Conservation (phyloP, 1,284 basidiomycete genomes). For the Pyrrhoderma noxium region DNA sequence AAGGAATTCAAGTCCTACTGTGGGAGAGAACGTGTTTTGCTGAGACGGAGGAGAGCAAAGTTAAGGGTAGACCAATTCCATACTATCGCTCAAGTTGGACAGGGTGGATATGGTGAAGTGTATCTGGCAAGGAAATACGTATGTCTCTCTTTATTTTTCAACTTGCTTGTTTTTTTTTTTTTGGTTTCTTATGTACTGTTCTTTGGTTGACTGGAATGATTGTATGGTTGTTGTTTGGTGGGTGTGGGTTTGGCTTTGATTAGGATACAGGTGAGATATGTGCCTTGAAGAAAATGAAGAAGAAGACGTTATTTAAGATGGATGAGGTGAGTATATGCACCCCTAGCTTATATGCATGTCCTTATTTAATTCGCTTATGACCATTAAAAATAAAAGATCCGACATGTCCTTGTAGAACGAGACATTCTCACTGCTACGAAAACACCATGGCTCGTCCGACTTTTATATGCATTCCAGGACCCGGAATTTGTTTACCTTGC, state of each 20-base stretch:
- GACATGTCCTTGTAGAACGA: constrained; percentile 92
- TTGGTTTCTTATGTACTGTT: no score
- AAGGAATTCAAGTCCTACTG: constrained; percentile 88
- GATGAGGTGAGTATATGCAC: constrained; percentile 62
- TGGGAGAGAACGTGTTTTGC: constrained; percentile 83
- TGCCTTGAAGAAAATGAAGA: constrained; percentile 93
- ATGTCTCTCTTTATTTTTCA: constrained; percentile 6
- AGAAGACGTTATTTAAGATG: constrained; percentile 91
- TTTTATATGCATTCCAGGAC: constrained; percentile 95
- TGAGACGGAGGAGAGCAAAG: constrained; percentile 84
- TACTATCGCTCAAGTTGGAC: constrained; percentile 94
- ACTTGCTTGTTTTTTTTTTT: background rate
- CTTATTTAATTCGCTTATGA: no score
- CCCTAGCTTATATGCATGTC: constrained; percentile 8
- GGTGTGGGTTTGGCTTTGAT: no score
- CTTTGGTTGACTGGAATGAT: no score
- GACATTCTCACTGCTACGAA: constrained; percentile 95
- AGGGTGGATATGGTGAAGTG: constrained; percentile 95
- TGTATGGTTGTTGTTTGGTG: no score
- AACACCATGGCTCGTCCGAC: constrained; percentile 88
- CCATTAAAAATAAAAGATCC: constrained; percentile 47
- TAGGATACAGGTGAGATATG: constrained; percentile 87
- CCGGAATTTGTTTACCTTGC: constrained; percentile 84
- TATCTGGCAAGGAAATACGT: constrained; percentile 81
- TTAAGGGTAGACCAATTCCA: constrained; percentile 86